Base-by-base conservation (phyloP, 2,329 filamentous ascomycete species). In the Pseudogymnoascus sp. region DNA sequence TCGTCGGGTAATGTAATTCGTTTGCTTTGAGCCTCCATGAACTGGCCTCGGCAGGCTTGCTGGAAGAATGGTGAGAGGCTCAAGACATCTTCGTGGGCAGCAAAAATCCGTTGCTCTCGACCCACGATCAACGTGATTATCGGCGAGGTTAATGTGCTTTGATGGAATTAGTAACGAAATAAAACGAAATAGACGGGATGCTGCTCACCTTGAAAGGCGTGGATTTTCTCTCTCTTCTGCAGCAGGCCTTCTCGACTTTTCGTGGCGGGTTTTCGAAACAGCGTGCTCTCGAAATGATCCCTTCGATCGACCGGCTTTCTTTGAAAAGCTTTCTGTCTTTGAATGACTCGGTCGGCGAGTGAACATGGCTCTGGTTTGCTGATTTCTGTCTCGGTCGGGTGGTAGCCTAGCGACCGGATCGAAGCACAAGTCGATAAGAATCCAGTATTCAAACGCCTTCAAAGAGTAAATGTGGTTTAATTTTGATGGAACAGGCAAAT, bases 1-100 rank as follows among this genome's bases (percentile, higher is more conserved):
- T 96, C 92, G 64, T 93, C 86, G 1, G 91, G 88, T 1, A 96
- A 84, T 60, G 88, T 82, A 72, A 96, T 88, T 62, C 88, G 86
- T 76, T 91, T 92, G 72, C 79, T 80, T 58, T 74, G 72, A 62
- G 79, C 73, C n/a, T 74, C 82, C 76, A 84, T 82, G 78, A 84
- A 88, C 70, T 88, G 84, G 66, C 80, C 81, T 62, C 82, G 81
- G 66, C 87, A 83, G 45, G 82, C 80, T 59, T 83, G 77, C 64
- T 85, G 80, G 76, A 97, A 96, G 82, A 88, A 96, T 6, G 91
- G 86, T 9, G 91, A 94, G 62, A 83, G 79, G 72, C 82, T 84
- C 64, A 97, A 85, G 65, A 96, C 84, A 68, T 94, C 89, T 78
- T 96, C 90, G 74, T 96, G 92, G 5, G 91, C 91, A 38, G 92